Evolutionary conservation across 441 rosid genomes (phyloP), one percentile per base, ranked within the genome.

Genomic region (Adansonia rubrostipa): DNA sequence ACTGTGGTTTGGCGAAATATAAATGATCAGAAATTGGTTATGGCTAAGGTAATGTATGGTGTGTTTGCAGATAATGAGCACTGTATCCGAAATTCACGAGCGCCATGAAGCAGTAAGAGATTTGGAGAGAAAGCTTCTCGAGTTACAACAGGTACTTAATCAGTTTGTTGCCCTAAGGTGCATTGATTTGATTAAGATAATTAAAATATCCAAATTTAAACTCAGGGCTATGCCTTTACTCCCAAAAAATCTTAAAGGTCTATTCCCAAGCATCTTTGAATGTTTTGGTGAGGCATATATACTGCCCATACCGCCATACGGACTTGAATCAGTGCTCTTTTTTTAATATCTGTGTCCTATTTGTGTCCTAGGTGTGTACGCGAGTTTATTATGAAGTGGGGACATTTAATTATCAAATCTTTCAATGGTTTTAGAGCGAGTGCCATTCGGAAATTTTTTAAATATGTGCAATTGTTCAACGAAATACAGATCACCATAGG

Each of bases 21-120:
- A 17, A 57, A 48, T 75, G 48, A 61, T 36, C 47, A 78, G 62
- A 58, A 53, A 36, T 51, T 48, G 36, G 58, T 57, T 50, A 19
- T 64, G 70, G 15, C 14, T 68, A 65, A 75, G 33, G 56, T 9
- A 61, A 3, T 51, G 6, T 66, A 63, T 62, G 17, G 54, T 42
- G 22, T 28, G 9, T 80, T 77, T 82, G 84, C 88, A 95, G 99
- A 88, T 97, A 86, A 91, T 93, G 92, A 98, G 92, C 80, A 97
- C 98, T 56, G 80, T 97, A 54, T 98, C 98, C 51, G 99, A 97
- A 93, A 97, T 97, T 88, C 99, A 97, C 76, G 99, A 95, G 84
- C 97, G 99, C 14, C 99, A 92, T 85, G 98, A 90, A 76, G 99
- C 98, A 66, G 95, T 92, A 45, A 83, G 92, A 86, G 98, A 95